A percentile compares a stretch with the other conserved stretches of the same genome.
Conservation (phyloP, 225 moss, liverwort and hornwort species). For the Sphagnum contortum region DNA sequence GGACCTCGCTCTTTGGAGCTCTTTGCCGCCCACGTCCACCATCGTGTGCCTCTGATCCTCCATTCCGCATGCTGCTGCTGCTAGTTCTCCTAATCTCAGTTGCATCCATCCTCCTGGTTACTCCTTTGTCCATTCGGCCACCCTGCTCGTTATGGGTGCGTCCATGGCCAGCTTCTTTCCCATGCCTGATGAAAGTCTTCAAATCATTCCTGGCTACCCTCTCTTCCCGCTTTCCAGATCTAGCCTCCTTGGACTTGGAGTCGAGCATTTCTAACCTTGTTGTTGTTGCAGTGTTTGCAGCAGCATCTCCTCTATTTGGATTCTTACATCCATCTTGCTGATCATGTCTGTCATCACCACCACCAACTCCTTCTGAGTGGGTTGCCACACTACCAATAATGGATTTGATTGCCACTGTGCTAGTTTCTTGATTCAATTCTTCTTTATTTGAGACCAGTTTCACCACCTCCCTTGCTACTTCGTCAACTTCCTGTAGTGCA, state of each 20-base stretch:
- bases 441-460: background rate
- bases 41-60: background rate
- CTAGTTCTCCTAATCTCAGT: no score
- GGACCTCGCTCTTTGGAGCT: constrained; percentile 6
- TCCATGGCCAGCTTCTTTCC: background rate
- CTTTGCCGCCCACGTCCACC: background rate
- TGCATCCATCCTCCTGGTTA: background rate
- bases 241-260: background rate
- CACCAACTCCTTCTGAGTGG: background rate
- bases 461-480: background rate
- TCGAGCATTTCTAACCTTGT: background rate
- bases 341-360: background rate
- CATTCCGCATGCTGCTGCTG: background rate
- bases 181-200: background rate
- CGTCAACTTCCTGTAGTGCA: background rate
- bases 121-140: background rate
- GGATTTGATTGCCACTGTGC: background rate
- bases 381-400: background rate
- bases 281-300: background rate
- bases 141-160: background rate
- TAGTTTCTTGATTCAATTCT: background rate
- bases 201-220: background rate
- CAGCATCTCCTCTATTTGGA: background rate
- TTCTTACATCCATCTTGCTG: background rate
- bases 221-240: background rate